Evolutionary conservation across 139 green algal genomes (phyloP), one percentile per base, ranked within the genome.

Genomic region (Astrephomene gubernaculifera): DNA sequence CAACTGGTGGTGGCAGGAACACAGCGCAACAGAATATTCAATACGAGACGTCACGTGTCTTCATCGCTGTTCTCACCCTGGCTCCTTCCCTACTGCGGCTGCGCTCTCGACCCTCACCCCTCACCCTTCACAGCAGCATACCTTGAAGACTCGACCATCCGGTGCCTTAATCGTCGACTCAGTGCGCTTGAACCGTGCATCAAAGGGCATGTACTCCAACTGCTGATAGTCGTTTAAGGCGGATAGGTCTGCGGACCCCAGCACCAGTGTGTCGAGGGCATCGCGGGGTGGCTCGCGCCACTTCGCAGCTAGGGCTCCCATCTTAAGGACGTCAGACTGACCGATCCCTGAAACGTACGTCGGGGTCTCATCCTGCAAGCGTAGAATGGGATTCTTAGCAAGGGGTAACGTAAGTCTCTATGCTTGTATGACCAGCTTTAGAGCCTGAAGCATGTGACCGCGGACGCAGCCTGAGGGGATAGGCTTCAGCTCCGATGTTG

Each of bases 211-310:
- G 90, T 96, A 97, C 84, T 98, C 92, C 24, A 96, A 41, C 72
- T 90, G 86, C 45, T 8, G 0, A 63, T 74, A 39, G 60, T 4
- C 14, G 31, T 94, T 87, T 60, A 96, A 86, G 35, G 81, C 24
- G 39, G 78, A 19, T 65, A 96, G 89, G 87, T 94, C 91, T 0
- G 82, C 85, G 31, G 52, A 65, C 22, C 83, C 90, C 71, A 97
- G 91, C 65, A 96, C 90, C 83, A 96, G 91, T 4, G 94, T 96
- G 93, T 98, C 96, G 44, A 98, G 91, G 0, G 96, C 96, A 71
- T 98, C 96, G 53, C 95, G 93, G 19, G 95, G 54, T n/a, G 95
- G 95, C 93, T 98, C 95, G 88, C 90, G 92, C 95, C 95, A 98
- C 89, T 95, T 96, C 86, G 94, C 93, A 38, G 94, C 95, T 81